These are phyloP conservation scores for Pleurotus cornucopiae DNA, from an alignment of 768 basidiomycete genomes.

Conservation along the genomic window DNA sequence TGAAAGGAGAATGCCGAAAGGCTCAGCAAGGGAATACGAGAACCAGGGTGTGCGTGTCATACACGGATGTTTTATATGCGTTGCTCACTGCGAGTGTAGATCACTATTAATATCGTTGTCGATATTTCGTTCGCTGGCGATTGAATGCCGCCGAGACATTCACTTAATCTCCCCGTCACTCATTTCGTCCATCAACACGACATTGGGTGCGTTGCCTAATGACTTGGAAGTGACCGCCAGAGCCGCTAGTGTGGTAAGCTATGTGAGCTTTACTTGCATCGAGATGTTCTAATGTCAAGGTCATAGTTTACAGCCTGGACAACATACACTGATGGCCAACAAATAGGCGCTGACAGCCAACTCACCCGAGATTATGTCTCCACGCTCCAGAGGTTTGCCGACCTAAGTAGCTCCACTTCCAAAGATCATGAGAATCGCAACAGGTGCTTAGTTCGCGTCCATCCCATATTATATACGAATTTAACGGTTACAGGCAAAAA, in stretches of 20 bases:
- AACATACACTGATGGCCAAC: slow-evolving; percentile 83
- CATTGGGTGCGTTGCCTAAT: slow-evolving; percentile 46
- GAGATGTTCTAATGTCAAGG: no score
- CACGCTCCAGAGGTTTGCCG: slow-evolving; percentile 61
- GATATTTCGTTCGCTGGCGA: slow-evolving; percentile 76
- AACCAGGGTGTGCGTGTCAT: slow-evolving; percentile 65
- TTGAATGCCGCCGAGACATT: slow-evolving; percentile 84
- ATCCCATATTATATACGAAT: slow-evolving; percentile 2
- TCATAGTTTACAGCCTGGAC: slow-evolving; percentile 87
- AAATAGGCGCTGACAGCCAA: slow-evolving; percentile 71
- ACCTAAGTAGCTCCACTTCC: slow-evolving; percentile 47
- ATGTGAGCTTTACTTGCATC: no score
- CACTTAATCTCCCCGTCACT: slow-evolving; percentile 69
- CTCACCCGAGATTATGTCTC: slow-evolving; percentile 70
- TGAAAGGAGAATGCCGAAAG: slow-evolving; percentile 59
- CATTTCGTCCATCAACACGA: slow-evolving; percentile 57
- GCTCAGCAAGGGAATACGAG: slow-evolving; percentile 73
- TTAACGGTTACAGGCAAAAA: slow-evolving; percentile 52
- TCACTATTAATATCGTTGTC: slow-evolving; percentile 79
- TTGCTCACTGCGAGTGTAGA: slow-evolving; percentile 29
- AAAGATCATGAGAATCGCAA: slow-evolving; percentile 72
- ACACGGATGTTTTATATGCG: background rate
- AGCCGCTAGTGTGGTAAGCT: slow-evolving; percentile 75
- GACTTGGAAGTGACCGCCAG: slow-evolving; percentile 78
- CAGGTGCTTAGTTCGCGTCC: slow-evolving; percentile 39